Evolutionary conservation across 192 early-diverging fungal species (phyloP).

Genomic region (Podila clonocystis): DNA sequence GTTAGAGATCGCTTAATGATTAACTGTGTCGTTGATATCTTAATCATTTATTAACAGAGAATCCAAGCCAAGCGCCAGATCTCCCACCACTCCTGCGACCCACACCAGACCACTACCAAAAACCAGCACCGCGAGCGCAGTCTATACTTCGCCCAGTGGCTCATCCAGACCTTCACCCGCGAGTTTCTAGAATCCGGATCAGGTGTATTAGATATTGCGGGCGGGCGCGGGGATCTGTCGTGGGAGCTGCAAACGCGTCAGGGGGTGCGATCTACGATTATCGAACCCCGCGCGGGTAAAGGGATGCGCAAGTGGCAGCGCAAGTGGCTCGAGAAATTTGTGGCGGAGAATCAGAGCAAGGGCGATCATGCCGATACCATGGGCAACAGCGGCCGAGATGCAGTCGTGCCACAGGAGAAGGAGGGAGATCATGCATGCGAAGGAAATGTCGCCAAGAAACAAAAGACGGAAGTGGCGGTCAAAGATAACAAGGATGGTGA

Average conservation of each 20-base stretch:
- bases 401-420: too few relatives aligned
- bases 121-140: conserved; percentile 62
- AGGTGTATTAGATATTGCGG: conserved; percentile 65
- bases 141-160: conserved; percentile 64
- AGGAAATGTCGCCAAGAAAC: neutral
- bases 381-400: neutral
- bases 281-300: conserved; percentile 59
- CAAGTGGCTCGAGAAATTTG: conserved; percentile 35
- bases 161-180: conserved; percentile 53
- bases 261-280: conserved; percentile 55
- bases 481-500: neutral
- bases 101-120: conserved; percentile 54
- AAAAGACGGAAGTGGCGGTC: neutral
- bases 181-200: conserved; percentile 37
- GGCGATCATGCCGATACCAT: neutral
- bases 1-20: too few relatives aligned
- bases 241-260: conserved; percentile 57
- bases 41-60: conserved; percentile 35
- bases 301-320: conserved; percentile 53
- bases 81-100: conserved; percentile 55
- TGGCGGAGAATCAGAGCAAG: neutral
- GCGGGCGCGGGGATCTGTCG: conserved; percentile 62
- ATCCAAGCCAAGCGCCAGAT: conserved; percentile 45
- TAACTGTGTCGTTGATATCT: too few relatives aligned
- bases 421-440: neutral